Evolutionary conservation across 768 basidiomycete species (phyloP), one percentile per base, ranked within the genome.

Genomic region (Cystobasidium tubakii): DNA sequence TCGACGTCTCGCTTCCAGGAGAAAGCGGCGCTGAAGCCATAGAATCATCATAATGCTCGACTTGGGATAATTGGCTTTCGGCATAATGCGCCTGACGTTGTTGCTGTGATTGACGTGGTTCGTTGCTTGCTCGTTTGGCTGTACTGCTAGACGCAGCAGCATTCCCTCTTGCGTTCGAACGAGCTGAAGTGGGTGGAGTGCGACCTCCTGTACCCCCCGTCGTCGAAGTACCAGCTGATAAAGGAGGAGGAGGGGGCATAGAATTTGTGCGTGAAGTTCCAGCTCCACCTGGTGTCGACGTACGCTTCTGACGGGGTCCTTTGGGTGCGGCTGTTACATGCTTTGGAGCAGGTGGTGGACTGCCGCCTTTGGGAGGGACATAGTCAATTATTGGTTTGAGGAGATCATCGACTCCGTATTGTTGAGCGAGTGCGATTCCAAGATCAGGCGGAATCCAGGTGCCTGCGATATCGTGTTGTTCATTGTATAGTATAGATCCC

Each of bases 371-470:
- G 2, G 89, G 88, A 1, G 94, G 90, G 73, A 89, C 86, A 79
- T 94, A 97, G 81, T 98, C 93, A 75, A 98, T 90, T 75, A 99
- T 92, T 33, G 96, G 92, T 42, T 90, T 88, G 23, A 99, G 85
- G 21, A 90, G 84, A 25, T 83, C 80, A 78, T 96, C 92, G 79
- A 94, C 93, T 76, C 92, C 90, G 82, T 97, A 98, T 81, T 97
- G 93, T 79, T 87, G 90, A 29, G 92, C 90, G 33, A 99, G 84
- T 31, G 83, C 83, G 62, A 98, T 82, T 1, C 95, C 94, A 72
- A 93, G 86, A 63, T 95, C 92, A 73, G 95, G 87, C 25, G 96
- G 96, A 75, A 99, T 93, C 96, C 96, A 99, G 27, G 96, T 99
- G 17, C 96, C 96, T 98, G 78, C 13, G 42, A 39, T 39, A 39